Evolutionary conservation across 345 rosid genomes (phyloP), one percentile per base, ranked within the genome.

Genomic region (Gossypium bickii): DNA sequence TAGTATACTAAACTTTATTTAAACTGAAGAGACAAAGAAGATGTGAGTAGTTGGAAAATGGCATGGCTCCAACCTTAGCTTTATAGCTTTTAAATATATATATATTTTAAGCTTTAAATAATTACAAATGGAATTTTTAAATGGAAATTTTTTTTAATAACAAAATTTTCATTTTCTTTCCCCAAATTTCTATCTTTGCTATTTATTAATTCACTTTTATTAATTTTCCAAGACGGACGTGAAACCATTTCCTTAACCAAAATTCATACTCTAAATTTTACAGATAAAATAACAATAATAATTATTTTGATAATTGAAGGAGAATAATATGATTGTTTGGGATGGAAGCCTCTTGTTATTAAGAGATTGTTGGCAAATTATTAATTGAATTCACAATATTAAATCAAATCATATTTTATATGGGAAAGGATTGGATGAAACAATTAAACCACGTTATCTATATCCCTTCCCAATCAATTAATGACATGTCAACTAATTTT

Each of bases 191-290:
- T 5, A 34, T 34, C 41, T 34, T 34, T 34, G 41, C 41, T 34
- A 34, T 34, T 34, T 34, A 34, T 34, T 34, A 34, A 34, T 34
- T 34, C 41, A 34, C 41, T 77, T 80, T 85, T 86, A 86, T 88
- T 87, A 77, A 85, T 86, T 78, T 90, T 83, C 87, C 91, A 78
- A 87, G 94, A 89, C 97, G 97, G 94, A 94, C 98, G 86, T 86
- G 87, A 34, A 87, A 89, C 80, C 91, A 83, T 87, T 87, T 87
- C 89, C 87, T 89, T 91, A 94, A 94, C 91, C 90, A 88, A 82
- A 90, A 82, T 94, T 85, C 85, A 89, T 89, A 88, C 89, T 91
- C 82, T 84, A 81, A 85, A 77, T 88, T 88, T 86, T 41, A 75
- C 85, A 84, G 87, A 84, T 89, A 85, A 82, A 87, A 86, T 85